Evolutionary conservation across 805 yeast genomes (phyloP).

Genomic region (Candida koratica): DNA sequence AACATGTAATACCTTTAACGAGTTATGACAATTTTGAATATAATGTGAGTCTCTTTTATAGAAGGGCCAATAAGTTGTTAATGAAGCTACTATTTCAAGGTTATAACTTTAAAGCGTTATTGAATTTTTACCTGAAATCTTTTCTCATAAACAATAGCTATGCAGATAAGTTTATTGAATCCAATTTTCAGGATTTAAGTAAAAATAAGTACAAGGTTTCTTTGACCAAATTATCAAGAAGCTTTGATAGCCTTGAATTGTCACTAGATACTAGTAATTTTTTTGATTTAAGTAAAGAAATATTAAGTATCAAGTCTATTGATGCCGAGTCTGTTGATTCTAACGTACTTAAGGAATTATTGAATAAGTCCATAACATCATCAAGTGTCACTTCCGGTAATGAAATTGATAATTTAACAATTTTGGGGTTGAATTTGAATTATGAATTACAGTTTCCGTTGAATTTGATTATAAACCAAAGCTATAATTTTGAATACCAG

Average conservation of each 20-base stretch:
- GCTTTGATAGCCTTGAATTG: conserved; percentile 25
- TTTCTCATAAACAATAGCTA: conserved; percentile 55
- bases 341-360: conserved; percentile 37
- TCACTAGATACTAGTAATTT: conserved; percentile 44
- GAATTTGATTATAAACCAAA: conserved; percentile 66
- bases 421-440: conserved; percentile 53
- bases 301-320: conserved; percentile 50
- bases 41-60: conserved; percentile 57
- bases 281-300: conserved; percentile 43
- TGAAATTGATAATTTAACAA: conserved; percentile 35
- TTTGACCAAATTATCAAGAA: conserved; percentile 23
- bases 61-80: conserved; percentile 61
- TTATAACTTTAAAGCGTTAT: conserved; percentile 46
- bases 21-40: conserved; percentile 45
- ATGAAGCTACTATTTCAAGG: conserved; percentile 58
- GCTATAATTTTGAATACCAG: conserved; percentile 74
- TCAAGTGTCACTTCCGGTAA: conserved; percentile 12
- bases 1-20: conserved; percentile 23
- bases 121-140: conserved; percentile 50
- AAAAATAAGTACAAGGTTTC: conserved; percentile 35
- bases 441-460: conserved; percentile 81
- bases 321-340: conserved; percentile 44
- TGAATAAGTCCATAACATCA: conserved; percentile 39
- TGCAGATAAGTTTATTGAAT: conserved; percentile 51
- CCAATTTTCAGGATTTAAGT: conserved; percentile 50